phyloP scores from a whole-genome alignment of 768 basidiomycete genomes.

The Auricularia auricula-judae region DNA sequence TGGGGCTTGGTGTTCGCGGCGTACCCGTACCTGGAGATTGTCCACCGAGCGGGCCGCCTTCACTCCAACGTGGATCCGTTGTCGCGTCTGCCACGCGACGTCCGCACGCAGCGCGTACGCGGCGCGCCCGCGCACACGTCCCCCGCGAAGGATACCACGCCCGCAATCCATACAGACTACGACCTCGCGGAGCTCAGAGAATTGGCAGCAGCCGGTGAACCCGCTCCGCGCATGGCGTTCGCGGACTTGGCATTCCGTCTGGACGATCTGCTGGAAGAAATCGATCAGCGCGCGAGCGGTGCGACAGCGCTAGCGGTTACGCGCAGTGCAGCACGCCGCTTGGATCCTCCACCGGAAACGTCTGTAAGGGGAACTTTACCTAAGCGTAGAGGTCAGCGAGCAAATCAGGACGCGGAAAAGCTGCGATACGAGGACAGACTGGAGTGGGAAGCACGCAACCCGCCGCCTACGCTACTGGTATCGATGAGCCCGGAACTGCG shows the following conservation, averaged over 20 bases:
- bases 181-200: neutral
- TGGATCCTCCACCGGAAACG: neutral
- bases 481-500: neutral
- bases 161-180: neutral
- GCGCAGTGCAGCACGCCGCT: no score
- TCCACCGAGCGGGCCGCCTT: constrained; percentile 8
- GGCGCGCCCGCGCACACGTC: neutral
- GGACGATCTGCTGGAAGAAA: neutral
- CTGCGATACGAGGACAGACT: neutral
- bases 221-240: neutral
- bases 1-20: constrained; percentile 7
- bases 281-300: neutral
- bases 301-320: neutral
- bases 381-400: neutral
- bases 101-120: neutral
- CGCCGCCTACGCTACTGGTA: neutral
- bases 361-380: neutral
- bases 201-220: neutral
- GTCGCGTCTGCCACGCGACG: neutral
- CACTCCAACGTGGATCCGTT: constrained; percentile 11
- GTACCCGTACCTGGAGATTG: constrained; percentile 7
- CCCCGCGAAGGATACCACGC: neutral
- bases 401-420: no score
- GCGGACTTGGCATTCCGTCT: neutral
- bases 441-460: neutral